Base-by-base conservation (phyloP, 2,329 filamentous ascomycete species). In the Thermomyces lanuginosus region DNA sequence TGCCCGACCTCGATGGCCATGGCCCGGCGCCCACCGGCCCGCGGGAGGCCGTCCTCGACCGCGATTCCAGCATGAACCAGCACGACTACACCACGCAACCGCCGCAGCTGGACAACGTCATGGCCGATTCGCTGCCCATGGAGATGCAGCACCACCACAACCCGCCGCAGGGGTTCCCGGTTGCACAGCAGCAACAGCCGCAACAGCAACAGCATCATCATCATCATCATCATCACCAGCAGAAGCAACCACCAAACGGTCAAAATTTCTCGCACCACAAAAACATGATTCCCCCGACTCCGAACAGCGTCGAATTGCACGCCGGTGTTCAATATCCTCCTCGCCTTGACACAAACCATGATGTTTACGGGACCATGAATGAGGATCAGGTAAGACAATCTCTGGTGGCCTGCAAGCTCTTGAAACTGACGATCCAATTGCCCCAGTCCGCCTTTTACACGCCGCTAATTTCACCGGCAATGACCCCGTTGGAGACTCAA, bases 281-380 rank as follows among this genome's bases (percentile, higher is more conserved):
- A 21, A 31, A 37, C 8, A 46, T 51, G 29, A 53, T 61, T 20
- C 60, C 60, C 10, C 60, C 59, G 3, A 63, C 60, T 1, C 60
- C 60, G 6, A 60, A 60, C 31, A 63, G 59, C 33, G 48, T 56
- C 10, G 60, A 63, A 30, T 45, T 63, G 35, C 60, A 62, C 27
- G 55, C 53, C 3, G 49, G 45, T 32, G 49, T 48, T 21, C 49
- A 53, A 16, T 61, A 56, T 33, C 43, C 46, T 3, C 46, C 52
- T 26, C 46, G 48, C 4, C 40, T 56, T 29, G 55, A 59, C 14
- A 53, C 52, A 21, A 47, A 40, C 21, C 41, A 51, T 26, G 48
- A 58, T 9, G 44, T 58, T 30, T 58, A 58, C 33, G 40, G 50
- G 31, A 52, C 53, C 27, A 45, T 50, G 25, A 51, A 47, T 22